These are phyloP conservation scores for Chlorophyllum brunneum DNA, from an alignment of 768 basidiomycete species.

Conservation along the genomic window DNA sequence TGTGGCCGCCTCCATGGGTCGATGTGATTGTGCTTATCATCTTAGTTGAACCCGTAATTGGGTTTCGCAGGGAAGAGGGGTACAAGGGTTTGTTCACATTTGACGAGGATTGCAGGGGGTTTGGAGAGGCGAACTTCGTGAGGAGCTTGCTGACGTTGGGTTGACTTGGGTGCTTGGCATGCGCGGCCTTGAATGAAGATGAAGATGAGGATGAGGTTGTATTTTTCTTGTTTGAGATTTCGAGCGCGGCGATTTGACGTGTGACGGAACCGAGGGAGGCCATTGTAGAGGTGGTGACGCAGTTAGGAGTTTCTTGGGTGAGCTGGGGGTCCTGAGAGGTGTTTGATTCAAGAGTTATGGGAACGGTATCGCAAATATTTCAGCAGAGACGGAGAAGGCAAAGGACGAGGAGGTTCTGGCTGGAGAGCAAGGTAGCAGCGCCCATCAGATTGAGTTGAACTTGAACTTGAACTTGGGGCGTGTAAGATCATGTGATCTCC, in stretches of 20 bases:
- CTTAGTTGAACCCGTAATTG: slow-evolving; percentile 16
- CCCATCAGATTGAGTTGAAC: slow-evolving; percentile 8
- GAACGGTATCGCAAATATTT: neutral
- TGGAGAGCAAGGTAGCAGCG: neutral
- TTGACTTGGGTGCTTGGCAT: slow-evolving; percentile 56
- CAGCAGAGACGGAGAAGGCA: neutral
- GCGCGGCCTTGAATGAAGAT: slow-evolving; percentile 27
- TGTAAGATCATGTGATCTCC: neutral
- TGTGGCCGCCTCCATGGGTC: slow-evolving; percentile 16
- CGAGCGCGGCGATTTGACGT: slow-evolving; percentile 65
- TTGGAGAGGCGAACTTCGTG: slow-evolving; percentile 70
- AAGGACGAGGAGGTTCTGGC: neutral
- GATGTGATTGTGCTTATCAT: slow-evolving; percentile 14
- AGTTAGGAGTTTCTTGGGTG: neutral
- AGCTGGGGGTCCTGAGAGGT: neutral
- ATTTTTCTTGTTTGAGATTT: slow-evolving; percentile 53
- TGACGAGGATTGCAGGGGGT: slow-evolving; percentile 37
- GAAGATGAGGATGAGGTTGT: slow-evolving; percentile 27
- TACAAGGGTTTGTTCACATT: slow-evolving; percentile 26
- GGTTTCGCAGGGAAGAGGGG: slow-evolving; percentile 44
- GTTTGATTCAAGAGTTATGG: neutral
- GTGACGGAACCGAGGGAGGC: slow-evolving; percentile 57
- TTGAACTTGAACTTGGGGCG: slow-evolving; percentile 9
- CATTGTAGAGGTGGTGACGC: slow-evolving; percentile 20
- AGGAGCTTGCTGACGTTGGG: slow-evolving; percentile 65